Percentiles rank a stretch among this genome's conserved stretches.
Conservation (phyloP, 73 alveolate species). For the Paramecium primaurelia region DNA sequence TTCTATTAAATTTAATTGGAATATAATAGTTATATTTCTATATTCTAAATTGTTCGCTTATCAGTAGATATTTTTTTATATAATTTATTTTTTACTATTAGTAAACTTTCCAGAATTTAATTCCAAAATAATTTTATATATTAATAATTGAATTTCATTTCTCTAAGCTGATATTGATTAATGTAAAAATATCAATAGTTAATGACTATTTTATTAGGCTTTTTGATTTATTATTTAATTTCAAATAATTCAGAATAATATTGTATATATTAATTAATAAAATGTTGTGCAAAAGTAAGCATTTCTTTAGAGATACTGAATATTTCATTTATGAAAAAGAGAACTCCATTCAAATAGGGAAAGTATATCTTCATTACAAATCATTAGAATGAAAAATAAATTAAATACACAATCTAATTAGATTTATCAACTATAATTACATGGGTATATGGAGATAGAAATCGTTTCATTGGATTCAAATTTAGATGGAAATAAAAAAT, state of each 20-base stretch:
- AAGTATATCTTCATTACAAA: not conserved
- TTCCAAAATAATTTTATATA: too few species aligned
- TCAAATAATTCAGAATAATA: not conserved
- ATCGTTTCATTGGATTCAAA: not conserved
- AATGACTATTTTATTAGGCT: not conserved
- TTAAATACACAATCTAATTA: not conserved
- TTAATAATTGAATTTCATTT: too few species aligned
- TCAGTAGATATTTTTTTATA: not conserved
- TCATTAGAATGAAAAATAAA: not conserved
- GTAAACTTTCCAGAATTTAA: too few species aligned
- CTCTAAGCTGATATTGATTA: too few species aligned
- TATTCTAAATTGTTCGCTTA: not conserved
- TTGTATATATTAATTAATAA: not conserved
- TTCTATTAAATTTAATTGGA: not conserved
- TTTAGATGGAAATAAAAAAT: not conserved
- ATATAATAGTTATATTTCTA: too few species aligned
- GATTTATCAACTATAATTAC: not conserved
- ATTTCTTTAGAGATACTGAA: not conserved
- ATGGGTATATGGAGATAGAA: not conserved
- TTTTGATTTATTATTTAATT: not conserved
- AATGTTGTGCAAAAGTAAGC: constrained; percentile 10
- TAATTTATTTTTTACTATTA: not conserved
- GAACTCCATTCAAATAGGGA: not conserved
- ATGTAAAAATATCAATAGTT: not conserved
- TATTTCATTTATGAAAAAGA: not conserved